Percentiles rank a stretch among this genome's conserved stretches.
Evolutionary conservation across 2,329 filamentous ascomycete species (phyloP).

Genomic region (Parafenestella ontariensis): DNA sequence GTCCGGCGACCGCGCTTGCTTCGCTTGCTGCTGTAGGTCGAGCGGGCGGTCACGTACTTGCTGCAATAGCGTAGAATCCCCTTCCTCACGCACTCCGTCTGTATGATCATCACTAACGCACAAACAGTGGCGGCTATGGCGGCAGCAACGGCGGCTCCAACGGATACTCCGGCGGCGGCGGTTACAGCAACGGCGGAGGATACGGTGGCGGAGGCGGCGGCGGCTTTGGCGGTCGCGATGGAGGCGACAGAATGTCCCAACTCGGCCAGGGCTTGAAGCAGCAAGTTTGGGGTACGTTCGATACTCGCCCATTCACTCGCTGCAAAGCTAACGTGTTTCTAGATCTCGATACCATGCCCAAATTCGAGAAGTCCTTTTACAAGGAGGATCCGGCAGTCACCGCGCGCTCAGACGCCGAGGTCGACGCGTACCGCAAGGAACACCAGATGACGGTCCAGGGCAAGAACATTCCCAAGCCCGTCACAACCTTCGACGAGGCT

Average conservation of each 20-base stretch:
- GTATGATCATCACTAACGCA: slow-evolving; percentile 32
- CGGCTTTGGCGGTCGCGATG: slow-evolving; percentile 59
- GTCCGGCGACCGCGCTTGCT: slow-evolving; percentile 33
- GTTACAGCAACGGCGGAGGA: slow-evolving; percentile 66
- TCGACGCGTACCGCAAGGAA: slow-evolving; percentile 86
- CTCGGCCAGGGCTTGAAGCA: slow-evolving; percentile 87
- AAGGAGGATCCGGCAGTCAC: slow-evolving; percentile 87
- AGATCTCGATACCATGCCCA: slow-evolving; percentile 82
- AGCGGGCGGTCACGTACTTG: slow-evolving; percentile 34
- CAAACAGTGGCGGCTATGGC: slow-evolving; percentile 41
- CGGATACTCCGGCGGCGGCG: slow-evolving; percentile 56
- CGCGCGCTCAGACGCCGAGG: slow-evolving; percentile 75
- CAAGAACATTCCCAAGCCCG: slow-evolving; percentile 83
- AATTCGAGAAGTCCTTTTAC: slow-evolving; percentile 99
- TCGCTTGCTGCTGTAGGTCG: slow-evolving; percentile 25
- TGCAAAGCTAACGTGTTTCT: slow-evolving; percentile 31
- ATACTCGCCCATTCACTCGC: not conserved
- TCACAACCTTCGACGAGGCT: slow-evolving; percentile 97
- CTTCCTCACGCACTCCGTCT: slow-evolving; percentile 15
- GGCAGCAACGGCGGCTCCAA: slow-evolving; percentile 25
- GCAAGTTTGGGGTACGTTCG: slow-evolving; percentile 81
- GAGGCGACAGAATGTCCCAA: slow-evolving; percentile 92
- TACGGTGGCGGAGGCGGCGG: slow-evolving; percentile 37
- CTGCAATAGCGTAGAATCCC: slow-evolving; percentile 41
- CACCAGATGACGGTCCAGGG: slow-evolving; percentile 86